Conservation (phyloP, 2,329 filamentous ascomycete species). For the Kalaharituber pfeilii region DNA sequence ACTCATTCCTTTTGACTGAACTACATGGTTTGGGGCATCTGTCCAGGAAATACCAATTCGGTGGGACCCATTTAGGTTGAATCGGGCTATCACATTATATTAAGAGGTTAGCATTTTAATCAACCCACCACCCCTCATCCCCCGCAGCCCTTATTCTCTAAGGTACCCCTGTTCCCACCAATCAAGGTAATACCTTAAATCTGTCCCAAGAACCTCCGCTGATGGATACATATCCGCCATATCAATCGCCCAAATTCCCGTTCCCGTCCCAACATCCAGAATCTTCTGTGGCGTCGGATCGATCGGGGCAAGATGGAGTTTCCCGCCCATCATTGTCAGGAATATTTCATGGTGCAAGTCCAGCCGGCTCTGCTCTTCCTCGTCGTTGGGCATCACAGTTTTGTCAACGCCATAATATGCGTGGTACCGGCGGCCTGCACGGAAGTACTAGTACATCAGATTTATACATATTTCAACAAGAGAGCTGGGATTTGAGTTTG, state of each 20-base stretch:
- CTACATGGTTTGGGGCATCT: not conserved
- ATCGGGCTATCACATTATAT: slow-evolving; percentile 2
- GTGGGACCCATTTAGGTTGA: slow-evolving; percentile 5
- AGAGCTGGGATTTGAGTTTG: no score
- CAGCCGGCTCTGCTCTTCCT: slow-evolving; percentile 1
- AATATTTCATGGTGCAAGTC: slow-evolving; percentile 3
- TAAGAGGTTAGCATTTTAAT: not conserved
- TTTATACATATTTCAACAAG: no score
- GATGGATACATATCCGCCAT: not conserved
- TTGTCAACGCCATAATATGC: slow-evolving; percentile 2
- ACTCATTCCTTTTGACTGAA: slow-evolving; percentile 3
- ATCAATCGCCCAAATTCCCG: no score
- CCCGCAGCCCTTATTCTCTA: not conserved
- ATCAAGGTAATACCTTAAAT: not conserved
- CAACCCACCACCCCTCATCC: not conserved
- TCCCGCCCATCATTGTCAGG: not conserved
- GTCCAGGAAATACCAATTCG: slow-evolving; percentile 1
- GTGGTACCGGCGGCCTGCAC: slow-evolving; percentile 4
- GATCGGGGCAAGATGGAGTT: slow-evolving; percentile 3
- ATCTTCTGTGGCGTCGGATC: not conserved
- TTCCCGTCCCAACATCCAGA: no score
- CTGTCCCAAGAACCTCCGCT: not conserved
- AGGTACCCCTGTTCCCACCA: not conserved
- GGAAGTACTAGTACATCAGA: no score
- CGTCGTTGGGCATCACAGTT: slow-evolving; percentile 2